These are phyloP conservation scores for Pseudogymnoascus sp. DNA, from an alignment of 2,329 filamentous ascomycete genomes.

Conservation along the genomic window DNA sequence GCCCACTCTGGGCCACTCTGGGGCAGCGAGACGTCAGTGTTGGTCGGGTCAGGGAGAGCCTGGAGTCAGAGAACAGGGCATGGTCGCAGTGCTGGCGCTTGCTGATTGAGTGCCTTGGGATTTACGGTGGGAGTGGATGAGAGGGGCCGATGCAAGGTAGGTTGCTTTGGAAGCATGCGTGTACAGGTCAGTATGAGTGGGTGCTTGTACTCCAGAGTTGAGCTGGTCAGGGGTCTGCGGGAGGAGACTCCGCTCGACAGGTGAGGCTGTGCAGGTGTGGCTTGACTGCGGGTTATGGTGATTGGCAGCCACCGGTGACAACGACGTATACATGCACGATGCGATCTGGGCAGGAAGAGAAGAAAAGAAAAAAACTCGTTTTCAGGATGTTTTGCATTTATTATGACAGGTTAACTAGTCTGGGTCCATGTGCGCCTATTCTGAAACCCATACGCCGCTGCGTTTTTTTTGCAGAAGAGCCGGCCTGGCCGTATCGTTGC, in stretches of 20 bases:
- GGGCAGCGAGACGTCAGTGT: neutral
- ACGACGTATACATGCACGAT: neutral
- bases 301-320: neutral
- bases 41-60: neutral
- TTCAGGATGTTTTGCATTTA: neutral
- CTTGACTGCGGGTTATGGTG: neutral
- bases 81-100: neutral
- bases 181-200: conserved; percentile 1
- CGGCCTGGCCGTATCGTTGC: neutral
- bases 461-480: neutral
- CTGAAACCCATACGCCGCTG: neutral
- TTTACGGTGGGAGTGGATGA: neutral
- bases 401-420: neutral
- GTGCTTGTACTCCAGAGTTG: neutral
- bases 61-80: conserved; percentile 1
- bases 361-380: neutral
- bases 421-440: neutral
- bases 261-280: conserved; percentile 6
- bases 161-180: neutral
- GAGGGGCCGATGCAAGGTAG: neutral
- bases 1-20: conserved; percentile 3
- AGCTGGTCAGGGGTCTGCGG: conserved; percentile 2
- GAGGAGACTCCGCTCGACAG: neutral
- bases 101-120: conserved; percentile 4
- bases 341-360: neutral